phyloP scores from a whole-genome alignment of 306 rosid genomes.

The Ormosia semicastrata region DNA sequence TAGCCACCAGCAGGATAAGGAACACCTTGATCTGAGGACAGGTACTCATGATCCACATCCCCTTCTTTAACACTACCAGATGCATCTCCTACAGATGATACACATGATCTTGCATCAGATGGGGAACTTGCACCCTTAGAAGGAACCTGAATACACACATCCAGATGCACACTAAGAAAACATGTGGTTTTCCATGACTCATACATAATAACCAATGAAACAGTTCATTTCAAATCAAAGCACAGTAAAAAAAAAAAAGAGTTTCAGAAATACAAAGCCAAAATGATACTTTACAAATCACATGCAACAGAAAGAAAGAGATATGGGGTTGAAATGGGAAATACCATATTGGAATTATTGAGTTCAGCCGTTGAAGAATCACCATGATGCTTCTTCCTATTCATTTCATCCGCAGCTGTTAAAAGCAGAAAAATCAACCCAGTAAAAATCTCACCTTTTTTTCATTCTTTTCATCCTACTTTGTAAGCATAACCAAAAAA shows the following conservation, averaged over 20 bases:
- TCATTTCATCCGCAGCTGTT: constrained; percentile 50
- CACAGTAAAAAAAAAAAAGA: background rate
- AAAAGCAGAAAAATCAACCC: constrained; percentile 22
- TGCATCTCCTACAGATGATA: constrained; percentile 59
- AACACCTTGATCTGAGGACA: constrained; percentile 39
- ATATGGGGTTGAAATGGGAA: background rate
- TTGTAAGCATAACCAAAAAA: background rate
- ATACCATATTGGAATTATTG: constrained; percentile 44
- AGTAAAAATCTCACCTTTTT: background rate
- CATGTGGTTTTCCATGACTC: background rate
- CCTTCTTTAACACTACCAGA: constrained; percentile 46
- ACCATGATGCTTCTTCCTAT: constrained; percentile 36
- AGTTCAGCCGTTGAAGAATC: constrained; percentile 38
- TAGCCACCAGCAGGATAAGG: constrained; percentile 40
- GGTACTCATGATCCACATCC: constrained; percentile 49
- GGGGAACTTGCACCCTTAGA: constrained; percentile 56
- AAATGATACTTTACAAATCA: background rate
- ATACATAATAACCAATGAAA: constrained; percentile 26
- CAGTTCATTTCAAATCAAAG: constrained; percentile 24
- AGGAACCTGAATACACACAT: constrained; percentile 40
- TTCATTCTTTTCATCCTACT: background rate
- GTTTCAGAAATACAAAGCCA: constrained; percentile 6
- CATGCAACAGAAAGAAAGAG: constrained; percentile 14
- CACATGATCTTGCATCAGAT: constrained; percentile 67
- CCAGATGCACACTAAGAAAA: constrained; percentile 21